A percentile compares a stretch with the other conserved stretches of the same genome.
phyloP scores from a whole-genome alignment of 108 stramenopile species.

The Parietichytrium sp. region DNA sequence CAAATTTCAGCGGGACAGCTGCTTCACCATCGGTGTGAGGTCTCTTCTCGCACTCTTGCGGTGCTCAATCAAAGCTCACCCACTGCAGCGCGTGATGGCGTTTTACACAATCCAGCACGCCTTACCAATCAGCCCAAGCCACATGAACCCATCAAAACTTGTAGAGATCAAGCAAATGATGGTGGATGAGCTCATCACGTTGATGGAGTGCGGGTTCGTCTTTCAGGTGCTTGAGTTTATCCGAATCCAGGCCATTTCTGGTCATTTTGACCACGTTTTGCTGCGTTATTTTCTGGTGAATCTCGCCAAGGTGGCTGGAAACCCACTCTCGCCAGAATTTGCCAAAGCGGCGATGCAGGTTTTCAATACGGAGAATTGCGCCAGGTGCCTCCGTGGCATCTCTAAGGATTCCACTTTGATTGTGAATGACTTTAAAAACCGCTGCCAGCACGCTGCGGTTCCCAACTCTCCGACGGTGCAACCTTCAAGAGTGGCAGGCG shows the following conservation, averaged over 20 bases:
- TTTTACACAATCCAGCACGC: neutral
- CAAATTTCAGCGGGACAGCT: neutral
- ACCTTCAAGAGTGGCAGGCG: no score
- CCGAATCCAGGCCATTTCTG: neutral
- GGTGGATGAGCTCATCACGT: conserved; percentile 3
- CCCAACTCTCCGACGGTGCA: no score
- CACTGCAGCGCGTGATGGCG: conserved; percentile 23
- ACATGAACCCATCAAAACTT: conserved; percentile 25
- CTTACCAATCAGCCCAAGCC: neutral
- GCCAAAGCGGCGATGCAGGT: conserved; percentile 14
- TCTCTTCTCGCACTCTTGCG: neutral
- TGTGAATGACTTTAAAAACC: no score
- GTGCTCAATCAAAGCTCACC: conserved; percentile 20
- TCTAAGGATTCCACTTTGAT: no score
- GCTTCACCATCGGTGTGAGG: neutral
- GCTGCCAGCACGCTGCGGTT: no score
- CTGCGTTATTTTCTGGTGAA: neutral
- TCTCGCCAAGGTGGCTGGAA: neutral
- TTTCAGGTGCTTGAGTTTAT: conserved; percentile 35
- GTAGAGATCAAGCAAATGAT: conserved; percentile 2
- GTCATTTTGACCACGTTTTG: neutral
- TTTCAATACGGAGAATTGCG: neutral
- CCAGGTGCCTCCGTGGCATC: no score
- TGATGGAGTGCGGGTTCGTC: neutral
- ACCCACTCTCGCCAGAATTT: conserved; percentile 1